Conservation (phyloP, 1,139 yeast genomes). For the Suhomyces bolitotheri region DNA sequence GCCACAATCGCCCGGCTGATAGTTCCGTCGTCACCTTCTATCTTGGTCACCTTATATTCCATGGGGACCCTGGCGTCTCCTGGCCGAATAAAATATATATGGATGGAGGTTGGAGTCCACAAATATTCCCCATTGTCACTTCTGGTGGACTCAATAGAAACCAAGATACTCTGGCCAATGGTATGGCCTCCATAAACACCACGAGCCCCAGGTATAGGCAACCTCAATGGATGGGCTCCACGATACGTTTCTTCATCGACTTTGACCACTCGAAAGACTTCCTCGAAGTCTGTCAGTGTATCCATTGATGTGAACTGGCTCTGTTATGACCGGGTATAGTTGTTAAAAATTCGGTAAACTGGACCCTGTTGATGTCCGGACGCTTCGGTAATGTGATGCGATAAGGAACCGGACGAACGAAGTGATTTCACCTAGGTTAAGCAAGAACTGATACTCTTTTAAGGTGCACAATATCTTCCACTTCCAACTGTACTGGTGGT, state of each 20-base stretch:
- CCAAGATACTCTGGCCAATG: constrained; percentile 69
- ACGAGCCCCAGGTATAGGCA: constrained; percentile 53
- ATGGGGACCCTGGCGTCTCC: constrained; percentile 54
- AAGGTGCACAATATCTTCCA: too few relatives aligned
- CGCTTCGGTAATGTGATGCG: too few relatives aligned
- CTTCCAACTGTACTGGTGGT: too few relatives aligned
- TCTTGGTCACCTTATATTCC: constrained; percentile 56
- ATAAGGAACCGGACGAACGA: too few relatives aligned
- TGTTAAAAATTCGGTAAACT: too few relatives aligned
- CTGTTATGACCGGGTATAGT: too few relatives aligned
- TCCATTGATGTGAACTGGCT: too few relatives aligned
- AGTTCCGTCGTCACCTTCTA: constrained; percentile 32
- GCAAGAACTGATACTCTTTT: too few relatives aligned
- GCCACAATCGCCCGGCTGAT: constrained; percentile 31
- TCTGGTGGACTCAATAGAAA: constrained; percentile 51
- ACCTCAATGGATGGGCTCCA: constrained; percentile 40
- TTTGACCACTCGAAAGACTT: constrained; percentile 37
- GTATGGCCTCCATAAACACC: constrained; percentile 82
- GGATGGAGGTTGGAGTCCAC: constrained; percentile 40
- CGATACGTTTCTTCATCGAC: constrained; percentile 31
- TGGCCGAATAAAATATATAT: constrained; percentile 42
- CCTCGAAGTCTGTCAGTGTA: constrained; percentile 32
- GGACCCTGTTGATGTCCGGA: too few relatives aligned
- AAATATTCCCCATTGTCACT: constrained; percentile 16
- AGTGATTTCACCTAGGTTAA: too few relatives aligned